Base-by-base conservation (phyloP, 1,284 basidiomycete genomes). In the Cryptococcus sp. region DNA sequence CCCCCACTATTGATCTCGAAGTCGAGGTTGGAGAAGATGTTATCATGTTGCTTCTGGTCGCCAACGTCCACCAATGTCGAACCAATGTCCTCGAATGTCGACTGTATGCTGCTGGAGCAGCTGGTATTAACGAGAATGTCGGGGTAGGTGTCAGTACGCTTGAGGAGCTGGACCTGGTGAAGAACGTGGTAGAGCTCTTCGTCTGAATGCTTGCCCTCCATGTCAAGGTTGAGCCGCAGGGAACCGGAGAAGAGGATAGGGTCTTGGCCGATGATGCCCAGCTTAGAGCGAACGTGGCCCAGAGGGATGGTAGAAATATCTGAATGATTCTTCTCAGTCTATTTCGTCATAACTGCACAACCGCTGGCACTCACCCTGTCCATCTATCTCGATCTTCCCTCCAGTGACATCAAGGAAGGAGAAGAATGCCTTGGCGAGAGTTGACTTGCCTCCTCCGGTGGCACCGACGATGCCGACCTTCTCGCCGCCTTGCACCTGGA, bases 401-500 rank as follows among this genome's bases (percentile, higher is more conserved):
- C 61, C 48, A 0, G 62, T 67, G 3, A 69, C 45, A 18, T 72
- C 69, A 2, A 70, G 67, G 55, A 72, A 72, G 12, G 62, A 63
- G 54, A 72, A 70, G 49, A 72, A 67, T 2, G 68, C 62, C 47
- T 70, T 70, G 13, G 73, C 75, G 33, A 81, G 60, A 18, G 67
- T 70, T 3, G 64, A 65, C 55, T 70, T 72, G 3, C 71, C 77
- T 56, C 69, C 67, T 37, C 79, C 79, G 0, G 80, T 81, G 0
- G 78, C 68, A 2, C 81, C 81, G 24, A 80, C 79, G 38, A 82
- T 77, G 4, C 80, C 81, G 6, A 82, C 70, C 47, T 79, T 76
- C 49, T 79, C 68, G 5, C 78, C 73, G 0, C 76, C 71, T 15
- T 69, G 61, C 20, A 81, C 72, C 5, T 60, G 59, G 63, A 82